Conservation (phyloP, 805 yeast species). For the Candida piceae region DNA sequence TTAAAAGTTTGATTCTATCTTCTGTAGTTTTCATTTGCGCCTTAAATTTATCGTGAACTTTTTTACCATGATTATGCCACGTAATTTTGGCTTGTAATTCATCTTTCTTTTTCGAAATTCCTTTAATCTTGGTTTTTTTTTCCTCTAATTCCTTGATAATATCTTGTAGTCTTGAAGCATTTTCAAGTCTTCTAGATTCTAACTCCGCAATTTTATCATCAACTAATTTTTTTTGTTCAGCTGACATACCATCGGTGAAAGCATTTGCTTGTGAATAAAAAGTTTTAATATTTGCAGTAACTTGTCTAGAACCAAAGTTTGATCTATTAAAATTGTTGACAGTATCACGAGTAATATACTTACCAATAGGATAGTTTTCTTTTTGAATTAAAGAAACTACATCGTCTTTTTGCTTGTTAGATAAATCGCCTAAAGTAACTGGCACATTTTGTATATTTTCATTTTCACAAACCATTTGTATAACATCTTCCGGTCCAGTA, state of each 20-base stretch:
- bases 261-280: conserved; percentile 24
- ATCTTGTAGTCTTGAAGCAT: conserved; percentile 1
- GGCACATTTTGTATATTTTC: conserved; percentile 56
- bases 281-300: conserved; percentile 38
- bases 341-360: conserved; percentile 56
- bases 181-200: conserved; percentile 9
- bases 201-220: conserved; percentile 11
- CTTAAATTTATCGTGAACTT: conserved; percentile 9
- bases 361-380: conserved; percentile 45
- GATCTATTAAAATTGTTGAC: conserved; percentile 52
- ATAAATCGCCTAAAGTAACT: conserved; percentile 44
- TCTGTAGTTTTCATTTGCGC: conserved; percentile 14
- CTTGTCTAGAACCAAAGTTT: conserved; percentile 56
- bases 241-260: conserved; percentile 29
- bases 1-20: conserved; percentile 12
- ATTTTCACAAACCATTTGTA: conserved; percentile 63
- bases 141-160: background rate
- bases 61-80: conserved; percentile 12
- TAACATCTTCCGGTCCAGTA: conserved; percentile 66
- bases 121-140: conserved; percentile 3
- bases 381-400: conserved; percentile 30
- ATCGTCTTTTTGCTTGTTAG: conserved; percentile 32
- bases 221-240: conserved; percentile 20
- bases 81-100: conserved; percentile 6
- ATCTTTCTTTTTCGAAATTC: conserved; percentile 7